A percentile compares a stretch with the other conserved stretches of the same genome.
Evolutionary conservation across 805 yeast species (phyloP).

Genomic region (Nakazawaea peltata): DNA sequence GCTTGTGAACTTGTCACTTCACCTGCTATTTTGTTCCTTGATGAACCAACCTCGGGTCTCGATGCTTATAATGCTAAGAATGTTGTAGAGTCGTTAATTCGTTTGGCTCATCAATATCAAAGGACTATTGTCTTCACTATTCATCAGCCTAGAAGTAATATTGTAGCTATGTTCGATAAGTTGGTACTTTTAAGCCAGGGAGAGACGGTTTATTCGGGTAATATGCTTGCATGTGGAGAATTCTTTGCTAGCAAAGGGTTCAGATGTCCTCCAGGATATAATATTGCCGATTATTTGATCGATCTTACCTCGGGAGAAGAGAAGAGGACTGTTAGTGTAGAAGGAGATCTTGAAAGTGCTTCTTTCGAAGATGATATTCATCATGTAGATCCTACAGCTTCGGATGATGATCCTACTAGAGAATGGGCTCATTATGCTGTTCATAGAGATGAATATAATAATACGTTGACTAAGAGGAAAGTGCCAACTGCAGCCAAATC

Average conservation of each 20-base stretch:
- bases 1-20: conserved; percentile 91
- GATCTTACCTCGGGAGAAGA: conserved; percentile 75
- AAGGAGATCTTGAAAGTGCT: conserved; percentile 13
- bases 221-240: conserved; percentile 63
- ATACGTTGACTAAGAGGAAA: conserved; percentile 16
- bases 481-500: conserved; percentile 12
- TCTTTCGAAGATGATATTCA: conserved; percentile 22
- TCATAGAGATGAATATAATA: conserved; percentile 63
- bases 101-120: conserved; percentile 69
- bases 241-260: conserved; percentile 73
- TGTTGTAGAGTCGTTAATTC: conserved; percentile 78
- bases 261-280: conserved; percentile 81
- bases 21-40: conserved; percentile 75
- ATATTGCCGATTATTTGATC: conserved; percentile 87
- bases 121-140: conserved; percentile 90
- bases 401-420: conserved; percentile 46
- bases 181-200: conserved; percentile 79
- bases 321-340: conserved; percentile 15
- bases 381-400: conserved; percentile 15
- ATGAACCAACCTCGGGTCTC: conserved; percentile 93
- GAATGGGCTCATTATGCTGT: conserved; percentile 86
- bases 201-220: conserved; percentile 80
- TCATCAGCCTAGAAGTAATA: conserved; percentile 95
- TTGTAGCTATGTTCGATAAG: conserved; percentile 84
- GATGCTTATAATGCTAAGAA: conserved; percentile 92